These are phyloP conservation scores for Hydnum rufescens DNA, from an alignment of 768 basidiomycete genomes.

Conservation along the genomic window DNA sequence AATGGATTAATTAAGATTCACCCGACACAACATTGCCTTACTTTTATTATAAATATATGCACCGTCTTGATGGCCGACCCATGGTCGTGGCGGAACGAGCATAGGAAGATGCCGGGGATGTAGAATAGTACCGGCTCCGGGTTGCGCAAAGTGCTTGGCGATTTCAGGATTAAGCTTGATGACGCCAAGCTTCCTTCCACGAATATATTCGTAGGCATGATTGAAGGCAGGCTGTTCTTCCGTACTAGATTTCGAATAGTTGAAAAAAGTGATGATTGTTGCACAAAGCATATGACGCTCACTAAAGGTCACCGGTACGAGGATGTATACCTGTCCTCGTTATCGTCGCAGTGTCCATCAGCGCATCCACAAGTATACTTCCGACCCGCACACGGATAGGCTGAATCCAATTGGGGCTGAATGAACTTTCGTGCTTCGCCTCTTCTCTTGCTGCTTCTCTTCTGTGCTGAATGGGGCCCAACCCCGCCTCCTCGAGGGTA, in stretches of 20 bases:
- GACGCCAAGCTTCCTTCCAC: constrained; percentile 86
- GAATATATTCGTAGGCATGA: constrained; percentile 80
- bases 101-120: constrained; percentile 93
- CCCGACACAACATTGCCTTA: constrained; percentile 19
- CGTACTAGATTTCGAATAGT: constrained; percentile 21
- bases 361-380: constrained; percentile 56
- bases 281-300: constrained; percentile 18
- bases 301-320: constrained; percentile 33
- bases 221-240: constrained; percentile 82
- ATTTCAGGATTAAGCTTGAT: constrained; percentile 73
- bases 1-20: constrained; percentile 1
- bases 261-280: constrained; percentile 3
- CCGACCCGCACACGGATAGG: constrained; percentile 56
- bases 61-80: constrained; percentile 57
- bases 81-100: constrained; percentile 79
- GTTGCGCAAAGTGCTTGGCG: constrained; percentile 54
- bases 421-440: constrained; percentile 14
- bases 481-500: constrained; percentile 1
- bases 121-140: constrained; percentile 44
- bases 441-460: constrained; percentile 45
- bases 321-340: constrained; percentile 37
- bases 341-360: constrained; percentile 74
- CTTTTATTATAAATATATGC: constrained; percentile 67
- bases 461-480: constrained; percentile 29
- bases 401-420: constrained; percentile 61